These are phyloP conservation scores for Corrigiola litoralis DNA, from an alignment of 179 eudicot species.

Conservation along the genomic window DNA sequence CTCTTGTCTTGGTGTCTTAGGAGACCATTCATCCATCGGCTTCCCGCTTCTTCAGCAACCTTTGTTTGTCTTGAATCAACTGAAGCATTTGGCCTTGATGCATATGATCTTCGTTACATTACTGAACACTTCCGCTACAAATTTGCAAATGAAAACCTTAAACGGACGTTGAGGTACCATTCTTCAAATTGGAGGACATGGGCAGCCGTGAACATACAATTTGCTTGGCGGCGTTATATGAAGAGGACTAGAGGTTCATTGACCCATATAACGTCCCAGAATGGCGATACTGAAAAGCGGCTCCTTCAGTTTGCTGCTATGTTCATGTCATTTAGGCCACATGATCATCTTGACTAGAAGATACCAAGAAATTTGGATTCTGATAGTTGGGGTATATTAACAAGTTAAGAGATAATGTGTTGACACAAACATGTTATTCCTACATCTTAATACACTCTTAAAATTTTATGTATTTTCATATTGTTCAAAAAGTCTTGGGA, in stretches of 20 bases:
- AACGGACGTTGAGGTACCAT: slow-evolving; percentile 65
- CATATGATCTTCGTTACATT: slow-evolving; percentile 60
- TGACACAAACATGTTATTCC: no score
- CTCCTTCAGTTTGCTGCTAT: slow-evolving; percentile 74
- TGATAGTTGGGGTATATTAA: no score
- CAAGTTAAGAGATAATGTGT: no score
- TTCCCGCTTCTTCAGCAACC: slow-evolving; percentile 88
- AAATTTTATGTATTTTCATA: no score
- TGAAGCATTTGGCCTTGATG: slow-evolving; percentile 74
- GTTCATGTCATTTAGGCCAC: slow-evolving; percentile 82
- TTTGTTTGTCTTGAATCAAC: slow-evolving; percentile 62
- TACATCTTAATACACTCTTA: no score
- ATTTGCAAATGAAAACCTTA: slow-evolving; percentile 69
- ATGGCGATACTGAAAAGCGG: slow-evolving; percentile 38
- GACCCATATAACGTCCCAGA: slow-evolving; percentile 20
- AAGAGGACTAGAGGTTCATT: slow-evolving; percentile 32
- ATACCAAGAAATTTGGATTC: background rate
- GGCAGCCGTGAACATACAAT: slow-evolving; percentile 89
- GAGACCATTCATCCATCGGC: slow-evolving; percentile 62
- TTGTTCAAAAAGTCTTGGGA: no score
- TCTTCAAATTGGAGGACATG: slow-evolving; percentile 93
- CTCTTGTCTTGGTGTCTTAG: slow-evolving; percentile 71
- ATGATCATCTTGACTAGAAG: slow-evolving; percentile 79
- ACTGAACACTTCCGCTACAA: slow-evolving; percentile 87
- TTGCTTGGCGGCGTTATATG: slow-evolving; percentile 67